Percentiles rank a stretch among this genome's conserved stretches.
Evolutionary conservation across 805 yeast species (phyloP).

Genomic region (Limtongia smithiae): DNA sequence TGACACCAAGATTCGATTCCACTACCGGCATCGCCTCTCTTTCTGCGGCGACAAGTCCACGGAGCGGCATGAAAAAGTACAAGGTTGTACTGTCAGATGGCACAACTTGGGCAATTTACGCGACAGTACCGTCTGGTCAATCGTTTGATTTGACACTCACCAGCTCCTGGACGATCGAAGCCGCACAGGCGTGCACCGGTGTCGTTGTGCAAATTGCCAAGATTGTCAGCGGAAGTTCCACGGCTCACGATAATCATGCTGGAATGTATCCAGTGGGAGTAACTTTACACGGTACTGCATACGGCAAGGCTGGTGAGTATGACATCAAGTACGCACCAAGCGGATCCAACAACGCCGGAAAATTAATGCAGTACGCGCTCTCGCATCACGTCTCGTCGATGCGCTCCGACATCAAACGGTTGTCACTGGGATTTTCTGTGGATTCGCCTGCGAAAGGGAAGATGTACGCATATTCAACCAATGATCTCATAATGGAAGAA

Average conservation of each 20-base stretch:
- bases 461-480: conserved; percentile 39
- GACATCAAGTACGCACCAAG: conserved; percentile 19
- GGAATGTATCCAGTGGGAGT: conserved; percentile 58
- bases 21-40: conserved; percentile 59
- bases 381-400: conserved; percentile 62
- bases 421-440: conserved; percentile 38
- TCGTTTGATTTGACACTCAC: conserved; percentile 36
- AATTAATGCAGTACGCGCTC: conserved; percentile 54
- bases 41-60: conserved; percentile 40
- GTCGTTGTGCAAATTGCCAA: conserved; percentile 58
- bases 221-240: conserved; percentile 40
- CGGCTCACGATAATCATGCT: conserved; percentile 55
- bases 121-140: conserved; percentile 39
- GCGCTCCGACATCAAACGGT: conserved; percentile 29
- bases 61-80: conserved; percentile 51
- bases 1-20: conserved; percentile 31
- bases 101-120: conserved; percentile 65
- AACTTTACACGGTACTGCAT: conserved; percentile 41
- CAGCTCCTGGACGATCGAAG: conserved; percentile 42
- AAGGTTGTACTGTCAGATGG: conserved; percentile 52
- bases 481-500: conserved; percentile 38
- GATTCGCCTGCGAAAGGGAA: conserved; percentile 50
- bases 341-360: conserved; percentile 43
- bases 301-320: conserved; percentile 14
- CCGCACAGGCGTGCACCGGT: conserved; percentile 46